Evolutionary conservation across 73 alveolate genomes (phyloP).

Genomic region (Paramecium sexaurelia): DNA sequence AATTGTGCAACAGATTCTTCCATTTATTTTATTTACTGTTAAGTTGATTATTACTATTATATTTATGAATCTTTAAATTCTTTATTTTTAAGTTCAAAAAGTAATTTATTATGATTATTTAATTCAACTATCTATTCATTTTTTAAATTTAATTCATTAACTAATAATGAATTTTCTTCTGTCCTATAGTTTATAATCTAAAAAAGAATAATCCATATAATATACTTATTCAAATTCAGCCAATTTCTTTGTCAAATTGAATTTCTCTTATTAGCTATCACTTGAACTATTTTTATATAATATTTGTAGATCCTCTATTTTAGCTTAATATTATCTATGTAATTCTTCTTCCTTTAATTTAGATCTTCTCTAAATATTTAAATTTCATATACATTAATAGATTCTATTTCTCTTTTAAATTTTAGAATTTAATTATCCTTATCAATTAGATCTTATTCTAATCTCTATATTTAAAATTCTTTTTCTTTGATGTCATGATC

Average conservation of each 20-base stretch:
- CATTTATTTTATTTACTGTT: neutral
- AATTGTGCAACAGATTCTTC: neutral
- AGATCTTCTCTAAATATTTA: slow-evolving; percentile 44
- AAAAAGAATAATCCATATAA: neutral
- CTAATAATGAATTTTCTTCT: slow-evolving; percentile 13
- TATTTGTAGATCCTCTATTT: slow-evolving; percentile 30
- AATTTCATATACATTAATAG: slow-evolving; percentile 5
- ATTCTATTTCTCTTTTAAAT: slow-evolving; percentile 38
- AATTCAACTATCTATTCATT: slow-evolving; percentile 6
- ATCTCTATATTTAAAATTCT: neutral
- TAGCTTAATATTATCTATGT: slow-evolving; percentile 38
- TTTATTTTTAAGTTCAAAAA: slow-evolving; percentile 5
- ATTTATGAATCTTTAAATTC: neutral
- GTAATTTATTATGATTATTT: slow-evolving; percentile 28
- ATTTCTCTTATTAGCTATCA: neutral
- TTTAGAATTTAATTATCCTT: slow-evolving; percentile 20
- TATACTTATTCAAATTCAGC: neutral
- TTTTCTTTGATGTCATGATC: slow-evolving; percentile 6
- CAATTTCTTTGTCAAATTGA: neutral
- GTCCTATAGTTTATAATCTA: neutral
- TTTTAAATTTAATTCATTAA: slow-evolving; percentile 20
- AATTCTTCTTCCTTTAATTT: slow-evolving; percentile 33
- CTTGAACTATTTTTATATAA: neutral
- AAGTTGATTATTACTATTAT: neutral
- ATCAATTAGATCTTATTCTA: slow-evolving; percentile 1